phyloP scores from a whole-genome alignment of 805 yeast genomes.

The Torulaspora franciscae region DNA sequence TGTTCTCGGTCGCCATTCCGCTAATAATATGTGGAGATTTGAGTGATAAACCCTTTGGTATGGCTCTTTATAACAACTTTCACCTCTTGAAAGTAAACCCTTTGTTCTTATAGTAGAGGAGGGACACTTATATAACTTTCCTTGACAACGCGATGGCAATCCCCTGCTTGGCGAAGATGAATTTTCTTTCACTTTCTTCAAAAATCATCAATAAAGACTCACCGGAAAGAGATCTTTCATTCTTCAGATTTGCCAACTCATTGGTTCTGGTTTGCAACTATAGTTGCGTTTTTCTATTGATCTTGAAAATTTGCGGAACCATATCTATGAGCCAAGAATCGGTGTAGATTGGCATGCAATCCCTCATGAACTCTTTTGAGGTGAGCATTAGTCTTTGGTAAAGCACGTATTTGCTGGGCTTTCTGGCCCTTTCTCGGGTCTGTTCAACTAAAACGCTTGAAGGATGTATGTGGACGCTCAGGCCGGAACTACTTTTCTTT shows the following conservation, averaged over 20 bases:
- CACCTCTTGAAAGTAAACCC: not conserved
- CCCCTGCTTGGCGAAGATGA: not conserved
- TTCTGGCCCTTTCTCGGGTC: constrained; percentile 42
- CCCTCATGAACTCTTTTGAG: constrained; percentile 82
- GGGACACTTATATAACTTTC: not conserved
- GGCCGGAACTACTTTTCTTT: constrained; percentile 46
- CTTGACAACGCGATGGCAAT: constrained; percentile 5
- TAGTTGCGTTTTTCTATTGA: not conserved
- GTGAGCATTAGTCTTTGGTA: constrained; percentile 84
- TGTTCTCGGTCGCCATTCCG: constrained; percentile 18
- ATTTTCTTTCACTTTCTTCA: too few species aligned
- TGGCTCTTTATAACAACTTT: constrained; percentile 3
- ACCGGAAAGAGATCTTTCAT: too few species aligned
- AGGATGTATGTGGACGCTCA: constrained; percentile 80
- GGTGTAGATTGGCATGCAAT: constrained; percentile 63
- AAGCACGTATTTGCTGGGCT: constrained; percentile 68
- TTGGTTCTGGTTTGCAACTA: not conserved
- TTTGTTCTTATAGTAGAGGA: not conserved
- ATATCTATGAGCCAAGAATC: constrained; percentile 69
- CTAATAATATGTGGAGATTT: constrained; percentile 5
- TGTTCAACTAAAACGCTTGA: constrained; percentile 59
- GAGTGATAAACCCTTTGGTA: constrained; percentile 2
- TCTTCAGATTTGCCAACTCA: not conserved
- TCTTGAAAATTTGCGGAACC: constrained; percentile 55
- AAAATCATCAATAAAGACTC: too few species aligned